phyloP scores from a whole-genome alignment of 2,329 filamentous ascomycete species.

The Fusarium cicatricum region DNA sequence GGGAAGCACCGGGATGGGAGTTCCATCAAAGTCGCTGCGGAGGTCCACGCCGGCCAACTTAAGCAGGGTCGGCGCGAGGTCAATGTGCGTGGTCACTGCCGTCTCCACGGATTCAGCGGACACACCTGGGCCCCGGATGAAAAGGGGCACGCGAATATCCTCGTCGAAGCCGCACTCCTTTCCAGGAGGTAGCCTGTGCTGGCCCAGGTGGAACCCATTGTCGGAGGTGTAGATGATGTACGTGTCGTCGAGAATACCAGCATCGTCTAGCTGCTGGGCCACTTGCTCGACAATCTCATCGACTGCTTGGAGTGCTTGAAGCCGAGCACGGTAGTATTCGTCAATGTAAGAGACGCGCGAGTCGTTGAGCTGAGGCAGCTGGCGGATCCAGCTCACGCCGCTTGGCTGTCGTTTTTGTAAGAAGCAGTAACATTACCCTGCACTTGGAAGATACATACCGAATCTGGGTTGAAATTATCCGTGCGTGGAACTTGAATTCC shows the following conservation, averaged over 20 bases:
- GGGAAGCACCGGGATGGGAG: constrained; percentile 56
- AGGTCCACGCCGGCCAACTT: constrained; percentile 51
- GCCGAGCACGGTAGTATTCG: constrained; percentile 59
- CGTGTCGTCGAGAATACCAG: constrained; percentile 68
- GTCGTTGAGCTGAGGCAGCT: constrained; percentile 51
- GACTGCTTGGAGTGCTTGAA: constrained; percentile 61
- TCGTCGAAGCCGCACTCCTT: constrained; percentile 67
- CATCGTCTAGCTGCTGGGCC: constrained; percentile 53
- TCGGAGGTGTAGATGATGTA: constrained; percentile 68
- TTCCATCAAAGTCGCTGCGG: constrained; percentile 64
- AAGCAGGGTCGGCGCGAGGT: constrained; percentile 69
- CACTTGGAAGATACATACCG: constrained; percentile 45
- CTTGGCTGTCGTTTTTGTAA: constrained; percentile 31
- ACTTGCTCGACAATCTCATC: constrained; percentile 63
- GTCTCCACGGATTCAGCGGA: constrained; percentile 49
- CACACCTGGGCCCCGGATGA: constrained; percentile 64
- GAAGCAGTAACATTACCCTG: not conserved
- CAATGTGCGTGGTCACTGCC: constrained; percentile 67
- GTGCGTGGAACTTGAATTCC: constrained; percentile 67
- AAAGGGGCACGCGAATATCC: constrained; percentile 66
- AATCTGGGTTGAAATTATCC: constrained; percentile 71
- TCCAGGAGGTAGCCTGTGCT: constrained; percentile 65
- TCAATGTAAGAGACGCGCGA: constrained; percentile 58
- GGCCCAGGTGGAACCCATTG: constrained; percentile 68
- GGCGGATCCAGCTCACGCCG: constrained; percentile 57